Conservation (phyloP, 2,329 filamentous ascomycete genomes). For the Mycosphaerella sp. region DNA sequence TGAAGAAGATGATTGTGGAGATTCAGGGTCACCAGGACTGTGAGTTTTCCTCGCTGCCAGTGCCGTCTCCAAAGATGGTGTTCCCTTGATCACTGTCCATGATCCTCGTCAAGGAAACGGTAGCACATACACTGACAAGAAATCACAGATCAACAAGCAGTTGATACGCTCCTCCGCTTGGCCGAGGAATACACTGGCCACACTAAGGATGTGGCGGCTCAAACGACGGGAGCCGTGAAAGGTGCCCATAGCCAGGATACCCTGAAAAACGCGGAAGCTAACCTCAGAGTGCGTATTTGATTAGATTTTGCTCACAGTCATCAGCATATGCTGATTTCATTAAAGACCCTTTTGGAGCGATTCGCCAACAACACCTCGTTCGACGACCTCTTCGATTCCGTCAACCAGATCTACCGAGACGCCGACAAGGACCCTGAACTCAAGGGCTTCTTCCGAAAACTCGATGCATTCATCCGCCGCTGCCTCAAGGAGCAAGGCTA, state of each 20-base stretch:
- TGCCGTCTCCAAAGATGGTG: not conserved
- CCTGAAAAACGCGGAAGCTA: slow-evolving; percentile 65
- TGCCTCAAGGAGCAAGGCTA: slow-evolving; percentile 86
- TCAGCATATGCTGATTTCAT: slow-evolving; percentile 45
- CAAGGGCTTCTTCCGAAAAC: slow-evolving; percentile 76
- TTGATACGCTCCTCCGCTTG: slow-evolving; percentile 75
- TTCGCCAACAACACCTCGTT: slow-evolving; percentile 92
- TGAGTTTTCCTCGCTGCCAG: slow-evolving; percentile 35
- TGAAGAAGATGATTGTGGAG: slow-evolving; percentile 98
- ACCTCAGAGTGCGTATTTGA: slow-evolving; percentile 59
- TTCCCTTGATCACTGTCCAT: not conserved
- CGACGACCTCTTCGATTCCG: slow-evolving; percentile 75
- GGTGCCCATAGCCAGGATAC: slow-evolving; percentile 59
- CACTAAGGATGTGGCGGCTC: slow-evolving; percentile 57
- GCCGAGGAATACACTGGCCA: slow-evolving; percentile 81
- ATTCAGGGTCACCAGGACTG: slow-evolving; percentile 92
- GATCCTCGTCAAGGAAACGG: not conserved
- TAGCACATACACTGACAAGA: slow-evolving; percentile 26
- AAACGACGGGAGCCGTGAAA: slow-evolving; percentile 63
- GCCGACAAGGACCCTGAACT: slow-evolving; percentile 82
- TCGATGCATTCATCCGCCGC: slow-evolving; percentile 72
- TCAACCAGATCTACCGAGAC: slow-evolving; percentile 79
- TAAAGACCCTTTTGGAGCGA: slow-evolving; percentile 77
- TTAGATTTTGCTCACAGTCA: slow-evolving; percentile 36
- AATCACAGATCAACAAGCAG: slow-evolving; percentile 66